Base-by-base conservation (phyloP, 768 basidiomycete species). In the Naganishia kalamii region DNA sequence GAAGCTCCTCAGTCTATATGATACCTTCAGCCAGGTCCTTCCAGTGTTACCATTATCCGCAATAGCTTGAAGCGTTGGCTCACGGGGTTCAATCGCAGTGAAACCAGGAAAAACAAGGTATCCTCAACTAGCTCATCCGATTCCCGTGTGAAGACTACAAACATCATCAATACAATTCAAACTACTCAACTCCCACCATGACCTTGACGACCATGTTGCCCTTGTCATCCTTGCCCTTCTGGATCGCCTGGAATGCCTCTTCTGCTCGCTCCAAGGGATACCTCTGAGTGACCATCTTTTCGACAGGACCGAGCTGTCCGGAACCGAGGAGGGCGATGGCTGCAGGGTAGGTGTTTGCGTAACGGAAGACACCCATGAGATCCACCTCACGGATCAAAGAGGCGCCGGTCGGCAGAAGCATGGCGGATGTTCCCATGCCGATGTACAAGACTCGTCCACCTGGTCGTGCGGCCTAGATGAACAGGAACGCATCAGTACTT, bases 371-470 rank as follows among this genome's bases (percentile, higher is more conserved):
- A 69, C 92, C 93, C 67, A 86, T 85, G 72, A 97, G 85, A 78
- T 97, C 92, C 66, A 97, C 90, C 79, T 96, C 93, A 59, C 93
- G 86, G 63, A 87, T 78, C 17, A 90, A 87, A 43, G 92, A 89
- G 30, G 84, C 82, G 46, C 88, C 87, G 63, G 92, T 83, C n/a
- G 94, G 94, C 61, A 96, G 82, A 68, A 83, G 81, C 63, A 87
- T 84, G 71, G 87, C 88, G 65, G 87, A 84, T 17, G 90, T 85
- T 70, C 94, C 94, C 94, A 98, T 98, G 23, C 94, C 94, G 69
- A 98, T 85, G 72, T 92, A 88, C 83, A 91, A 87, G 63, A 96
- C 90, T 75, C 88, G 90, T 54, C 90, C 90, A 57, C 92, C 93
- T 19, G 88, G 82, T 59, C 83, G 81, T 17, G 92, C 90, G 71